Base-by-base conservation (phyloP, 176 grass and related monocot species). In the Leersia perrieri region DNA sequence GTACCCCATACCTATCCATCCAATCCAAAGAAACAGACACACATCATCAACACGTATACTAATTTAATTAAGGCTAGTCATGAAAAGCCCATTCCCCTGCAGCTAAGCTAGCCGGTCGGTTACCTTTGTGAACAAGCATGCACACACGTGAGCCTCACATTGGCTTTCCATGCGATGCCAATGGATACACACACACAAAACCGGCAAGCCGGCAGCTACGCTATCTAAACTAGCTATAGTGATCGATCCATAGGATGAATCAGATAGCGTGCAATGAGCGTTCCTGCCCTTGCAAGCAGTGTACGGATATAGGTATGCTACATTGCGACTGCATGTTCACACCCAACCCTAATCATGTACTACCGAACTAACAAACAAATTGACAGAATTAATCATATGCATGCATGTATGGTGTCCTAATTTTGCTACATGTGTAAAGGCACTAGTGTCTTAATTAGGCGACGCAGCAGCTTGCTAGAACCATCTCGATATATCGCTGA, bases 61-160 rank as follows among this genome's bases (percentile, higher is more conserved):
- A 12, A 75, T 57, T 42, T 15, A 29, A 60, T 57, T 22, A 57
- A n/a, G n/a, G 53, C 53, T 58, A 9, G 20, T 55, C 0, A 5
- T 1, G 45, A 20, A n/a, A 55, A 55, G 20, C 51, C 2, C 49
- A n/a, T 22, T 8, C 18, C 18, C 18, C 20, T 22, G 11, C 33
- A 14, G 35, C 36, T 32, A 47, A 47, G 45, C 5, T 22, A 9
- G 18, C 49, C 51, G 51, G 53, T n/a, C n/a, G 28, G 31, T 61
- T 63, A 22, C 28, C 31, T 85, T 85, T 49, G 35, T 78, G 74
- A 33, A 34, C 22, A 84, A 77, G 74, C 70, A 28, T 74, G 68
- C 41, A 80, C 69, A 32, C 62, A 58, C 72, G 55, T 60, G 14
- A 64, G 63, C 58, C 31, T 63, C 68, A 25, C 55, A 25, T 51